Base-by-base conservation (phyloP, 139 green algal genomes). In the Volvox reticuliferus region DNA sequence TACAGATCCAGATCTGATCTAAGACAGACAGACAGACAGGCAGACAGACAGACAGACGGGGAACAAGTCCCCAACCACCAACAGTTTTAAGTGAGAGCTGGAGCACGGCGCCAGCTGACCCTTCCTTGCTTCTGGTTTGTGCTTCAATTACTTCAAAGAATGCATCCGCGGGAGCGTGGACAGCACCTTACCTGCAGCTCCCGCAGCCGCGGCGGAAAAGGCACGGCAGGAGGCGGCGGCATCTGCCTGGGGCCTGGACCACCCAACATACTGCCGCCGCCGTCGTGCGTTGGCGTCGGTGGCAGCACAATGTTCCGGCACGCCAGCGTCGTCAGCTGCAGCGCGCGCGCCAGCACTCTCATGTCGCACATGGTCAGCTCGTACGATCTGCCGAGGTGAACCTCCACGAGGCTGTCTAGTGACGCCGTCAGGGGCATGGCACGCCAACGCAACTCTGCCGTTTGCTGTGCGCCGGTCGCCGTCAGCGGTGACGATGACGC, bases 321-420 rank as follows among this genome's bases (percentile, higher is more conserved):
- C 9, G 32, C 62, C 36, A 89, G 67, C 3, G 36, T 9, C 12
- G 36, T 35, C 33, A 88, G 82, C 65, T 36, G 24, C 84, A n/a
- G 17, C 28, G 68, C 84, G 1, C 5, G 14, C 3, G 68, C 17
- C 68, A 81, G 26, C 12, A 89, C 84, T 28, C 12, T n/a, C 84
- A 89, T 69, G 68, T 89, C 84, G 14, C 37, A 80, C 68, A 81
- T 24, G 26, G 68, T 81, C 0, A 91, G 92, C 14, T 89, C 68
- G 68, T 69, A 80, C 36, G 16, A 30, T 6, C 30, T 17, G 24
- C 84, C 84, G 6, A 89, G 84, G 36, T 89, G 14, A 37, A 89
- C 32, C 68, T 80, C 84, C 84, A 68, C 84, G 1, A 81, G 68
- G 13, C 35, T 80, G 36, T 6, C 14, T 0, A n/a, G 30, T 13